phyloP scores from a whole-genome alignment of 495 filamentous ascomycete genomes.

The Aspergillus hancockii region DNA sequence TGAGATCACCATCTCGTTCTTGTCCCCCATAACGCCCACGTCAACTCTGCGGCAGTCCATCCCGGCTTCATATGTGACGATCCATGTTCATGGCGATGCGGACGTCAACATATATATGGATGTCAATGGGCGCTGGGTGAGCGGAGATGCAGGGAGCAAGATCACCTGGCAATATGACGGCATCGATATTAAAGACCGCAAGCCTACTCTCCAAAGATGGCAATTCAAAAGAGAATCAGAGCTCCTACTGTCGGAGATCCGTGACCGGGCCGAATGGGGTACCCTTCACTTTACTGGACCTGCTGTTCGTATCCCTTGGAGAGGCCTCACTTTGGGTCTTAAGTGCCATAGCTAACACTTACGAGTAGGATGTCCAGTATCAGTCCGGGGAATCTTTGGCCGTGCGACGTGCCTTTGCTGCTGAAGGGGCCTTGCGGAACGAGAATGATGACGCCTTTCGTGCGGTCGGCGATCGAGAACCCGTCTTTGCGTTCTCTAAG shows the following conservation, averaged over 20 bases:
- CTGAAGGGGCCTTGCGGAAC: constrained; percentile 65
- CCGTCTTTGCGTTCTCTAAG: constrained; percentile 90
- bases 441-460: constrained; percentile 65
- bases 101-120: constrained; percentile 85
- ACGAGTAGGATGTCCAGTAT: constrained; percentile 55
- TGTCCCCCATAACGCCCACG: constrained; percentile 90
- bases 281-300: constrained; percentile 78
- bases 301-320: constrained; percentile 37
- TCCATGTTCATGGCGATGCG: constrained; percentile 69
- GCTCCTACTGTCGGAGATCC: constrained; percentile 70
- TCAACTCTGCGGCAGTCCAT: constrained; percentile 90
- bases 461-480: constrained; percentile 78
- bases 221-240: constrained; percentile 64
- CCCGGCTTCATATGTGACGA: constrained; percentile 81
- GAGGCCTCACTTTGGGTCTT: neutral
- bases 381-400: constrained; percentile 69
- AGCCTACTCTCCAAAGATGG: constrained; percentile 56
- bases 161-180: constrained; percentile 68
- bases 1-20: constrained; percentile 77
- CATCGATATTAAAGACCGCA: constrained; percentile 31
- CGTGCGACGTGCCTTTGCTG: constrained; percentile 73
- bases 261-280: constrained; percentile 87
- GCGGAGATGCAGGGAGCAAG: constrained; percentile 65
- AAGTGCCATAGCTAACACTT: constrained; percentile 19
- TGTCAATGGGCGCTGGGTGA: constrained; percentile 87